Base-by-base conservation (phyloP, 2,329 filamentous ascomycete genomes). In the Fusarium avenaceum region DNA sequence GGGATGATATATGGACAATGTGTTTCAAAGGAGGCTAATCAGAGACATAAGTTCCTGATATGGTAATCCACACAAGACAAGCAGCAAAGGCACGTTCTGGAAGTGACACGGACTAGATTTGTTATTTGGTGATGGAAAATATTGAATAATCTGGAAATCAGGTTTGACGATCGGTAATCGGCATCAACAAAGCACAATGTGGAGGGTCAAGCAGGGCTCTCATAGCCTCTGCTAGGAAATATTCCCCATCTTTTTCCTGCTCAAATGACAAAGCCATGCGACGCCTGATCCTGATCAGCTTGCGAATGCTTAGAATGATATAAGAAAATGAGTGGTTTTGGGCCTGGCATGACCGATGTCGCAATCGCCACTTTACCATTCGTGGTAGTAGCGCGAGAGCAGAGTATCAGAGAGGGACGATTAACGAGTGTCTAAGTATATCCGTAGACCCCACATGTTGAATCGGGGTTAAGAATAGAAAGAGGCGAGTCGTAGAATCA, bases 281-380 rank as follows among this genome's bases (percentile, higher is more conserved):
- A 48, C 44, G 44, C 65, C 65, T 54, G 57, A 38, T 48, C 65
- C 63, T 54, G 57, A 38, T 48, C 46, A 61, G 50, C 57, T 63
- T 57, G 58, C 62, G 58, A 56, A 54, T 38, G 52, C 38, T 43
- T 42, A 47, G 49, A 32, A 48, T 53, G 63, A 68, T 63, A 64
- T 42, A 55, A 63, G 24, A 24, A 56, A 52, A 57, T 58, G 55
- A 52, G 50, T 49, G 57, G 33, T 60, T 58, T 55, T 57, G 28
- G 28, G 39, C 30, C 30, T 52, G 51, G 62, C 64, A 69, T 71
- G 59, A 65, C 59, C 55, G 63, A 74, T 74, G 72, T 71, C 72
- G 72, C 62, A 69, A 74, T 74, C 58, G 69, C 66, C 66, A 62
- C 70, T 44, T 71, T 74, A 35, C 72, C 67, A 10, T 52, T 73